A percentile compares a stretch with the other conserved stretches of the same genome.
phyloP scores from a whole-genome alignment of 768 basidiomycete species.

The Mycena haematopus region DNA sequence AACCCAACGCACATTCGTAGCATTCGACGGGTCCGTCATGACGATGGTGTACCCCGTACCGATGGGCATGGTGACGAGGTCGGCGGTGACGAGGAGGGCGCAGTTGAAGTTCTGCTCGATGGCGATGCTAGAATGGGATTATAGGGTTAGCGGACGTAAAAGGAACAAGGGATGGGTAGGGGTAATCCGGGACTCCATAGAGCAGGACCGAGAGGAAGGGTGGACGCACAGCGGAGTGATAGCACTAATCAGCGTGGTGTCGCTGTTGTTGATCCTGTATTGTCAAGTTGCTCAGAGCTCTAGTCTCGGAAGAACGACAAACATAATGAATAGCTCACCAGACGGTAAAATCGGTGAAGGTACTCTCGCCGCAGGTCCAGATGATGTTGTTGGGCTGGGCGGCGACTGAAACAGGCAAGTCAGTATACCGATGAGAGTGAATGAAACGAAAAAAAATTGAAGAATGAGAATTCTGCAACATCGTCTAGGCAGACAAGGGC shows the following conservation, averaged over 20 bases:
- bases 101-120: constrained; percentile 2
- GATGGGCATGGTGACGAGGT: constrained; percentile 6
- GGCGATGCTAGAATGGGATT: too few species aligned
- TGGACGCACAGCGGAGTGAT: constrained; percentile 14
- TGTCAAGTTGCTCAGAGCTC: not conserved
- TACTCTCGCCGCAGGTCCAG: constrained; percentile 18
- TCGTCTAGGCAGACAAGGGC: too few species aligned
- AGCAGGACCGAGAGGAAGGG: too few species aligned
- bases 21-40: not conserved
- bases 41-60: constrained; percentile 23
- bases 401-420: not conserved
- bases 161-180: too few species aligned
- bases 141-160: too few species aligned
- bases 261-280: constrained; percentile 22
- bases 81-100: too few species aligned
- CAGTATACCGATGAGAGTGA: too few species aligned
- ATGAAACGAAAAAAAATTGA: too few species aligned
- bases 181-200: too few species aligned
- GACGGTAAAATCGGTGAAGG: constrained; percentile 17
- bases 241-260: constrained; percentile 15
- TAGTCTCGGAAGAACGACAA: not conserved
- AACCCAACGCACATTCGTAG: too few species aligned
- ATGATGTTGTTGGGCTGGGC: constrained; percentile 24
- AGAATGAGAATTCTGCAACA: too few species aligned
- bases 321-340: constrained; percentile 6